A percentile compares a stretch with the other conserved stretches of the same genome.
These are phyloP conservation scores for Limnanthes douglasii DNA, from an alignment of 345 rosid species.

Conservation along the genomic window DNA sequence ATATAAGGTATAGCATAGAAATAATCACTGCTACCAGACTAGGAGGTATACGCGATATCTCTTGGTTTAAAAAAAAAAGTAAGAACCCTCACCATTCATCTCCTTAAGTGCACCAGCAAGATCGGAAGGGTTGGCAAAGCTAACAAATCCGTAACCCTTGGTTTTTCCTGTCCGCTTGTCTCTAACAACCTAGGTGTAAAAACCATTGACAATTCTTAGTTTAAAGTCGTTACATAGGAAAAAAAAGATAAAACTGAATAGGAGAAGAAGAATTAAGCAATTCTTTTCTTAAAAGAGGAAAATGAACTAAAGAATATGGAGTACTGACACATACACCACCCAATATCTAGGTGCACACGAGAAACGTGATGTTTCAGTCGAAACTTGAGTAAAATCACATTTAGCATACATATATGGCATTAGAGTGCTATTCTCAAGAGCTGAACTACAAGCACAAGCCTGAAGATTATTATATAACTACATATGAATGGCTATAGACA, in stretches of 20 bases:
- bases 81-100: constrained; percentile 59
- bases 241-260: not conserved
- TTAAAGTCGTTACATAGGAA: not conserved
- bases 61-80: not conserved
- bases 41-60: not conserved
- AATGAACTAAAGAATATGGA: no score
- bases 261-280: no score
- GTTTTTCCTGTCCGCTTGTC: constrained; percentile 98
- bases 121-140: constrained; percentile 81
- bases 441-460: no score
- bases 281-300: no score
- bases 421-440: no score
- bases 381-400: no score
- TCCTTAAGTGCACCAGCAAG: constrained; percentile 86
- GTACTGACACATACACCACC: no score
- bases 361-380: no score
- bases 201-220: not conserved
- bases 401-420: no score
- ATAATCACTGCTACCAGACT: not conserved
- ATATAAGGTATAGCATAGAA: constrained; percentile 2
- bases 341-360: no score
- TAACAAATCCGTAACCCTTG: constrained; percentile 93
- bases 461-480: no score
- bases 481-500: no score
- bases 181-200: constrained; percentile 66